Percentiles rank a stretch among this genome's conserved stretches.
phyloP scores from a whole-genome alignment of 257 asterid species.

The Lycium barbarum region DNA sequence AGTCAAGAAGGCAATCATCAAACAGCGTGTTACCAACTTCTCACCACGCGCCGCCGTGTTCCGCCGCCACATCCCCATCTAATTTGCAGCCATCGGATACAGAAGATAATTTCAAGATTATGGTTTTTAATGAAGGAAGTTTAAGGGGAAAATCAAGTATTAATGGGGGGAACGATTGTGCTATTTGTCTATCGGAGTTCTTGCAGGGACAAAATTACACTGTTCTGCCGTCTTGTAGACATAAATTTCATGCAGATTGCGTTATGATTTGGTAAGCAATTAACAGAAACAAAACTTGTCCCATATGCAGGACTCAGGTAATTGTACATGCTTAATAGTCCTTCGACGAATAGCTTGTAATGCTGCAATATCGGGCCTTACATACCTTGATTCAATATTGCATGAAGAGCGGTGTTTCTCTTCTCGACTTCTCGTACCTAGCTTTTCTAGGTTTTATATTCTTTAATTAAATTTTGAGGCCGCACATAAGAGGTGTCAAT shows the following conservation, averaged over 20 bases:
- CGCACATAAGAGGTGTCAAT: too few relatives aligned
- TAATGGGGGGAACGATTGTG: neutral
- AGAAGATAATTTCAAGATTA: neutral
- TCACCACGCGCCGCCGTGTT: neutral
- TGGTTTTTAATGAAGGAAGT: neutral
- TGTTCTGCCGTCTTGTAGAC: neutral
- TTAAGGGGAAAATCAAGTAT: neutral
- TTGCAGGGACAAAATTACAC: neutral
- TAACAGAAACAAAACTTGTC: neutral
- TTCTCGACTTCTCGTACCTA: too few relatives aligned
- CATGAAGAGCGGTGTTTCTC: too few relatives aligned
- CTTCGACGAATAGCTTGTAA: too few relatives aligned
- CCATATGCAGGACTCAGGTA: neutral
- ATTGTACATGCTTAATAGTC: neutral
- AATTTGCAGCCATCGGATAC: neutral
- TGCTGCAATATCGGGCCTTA: too few relatives aligned
- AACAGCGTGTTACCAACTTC: slow-evolving; percentile 14
- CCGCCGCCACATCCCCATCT: neutral
- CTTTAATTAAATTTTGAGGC: too few relatives aligned
- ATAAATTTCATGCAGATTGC: neutral
- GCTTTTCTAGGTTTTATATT: too few relatives aligned
- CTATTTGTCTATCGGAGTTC: neutral
- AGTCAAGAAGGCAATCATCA: neutral
- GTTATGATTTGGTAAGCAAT: neutral
- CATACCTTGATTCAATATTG: too few relatives aligned